A percentile compares a stretch with the other conserved stretches of the same genome.
These are phyloP conservation scores for Geotrichum citri-aurantii DNA, from an alignment of 1,139 yeast species.

Conservation along the genomic window DNA sequence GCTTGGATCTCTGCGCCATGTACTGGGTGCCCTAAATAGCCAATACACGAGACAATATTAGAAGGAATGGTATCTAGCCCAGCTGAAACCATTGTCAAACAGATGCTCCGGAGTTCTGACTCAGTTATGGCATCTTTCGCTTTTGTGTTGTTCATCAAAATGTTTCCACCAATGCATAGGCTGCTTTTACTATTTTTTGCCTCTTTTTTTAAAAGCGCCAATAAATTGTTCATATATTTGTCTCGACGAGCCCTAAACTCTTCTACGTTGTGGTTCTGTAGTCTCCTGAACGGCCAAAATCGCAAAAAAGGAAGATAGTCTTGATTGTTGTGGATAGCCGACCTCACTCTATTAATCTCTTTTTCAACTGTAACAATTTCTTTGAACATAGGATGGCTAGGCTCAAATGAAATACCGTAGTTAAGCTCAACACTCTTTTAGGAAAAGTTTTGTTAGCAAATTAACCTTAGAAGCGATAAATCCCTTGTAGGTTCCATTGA, in stretches of 20 bases:
- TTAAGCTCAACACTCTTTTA: slow-evolving; percentile 46
- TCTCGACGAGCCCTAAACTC: slow-evolving; percentile 47
- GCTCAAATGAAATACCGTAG: slow-evolving; percentile 50
- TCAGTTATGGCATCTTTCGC: slow-evolving; percentile 28
- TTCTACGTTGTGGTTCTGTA: slow-evolving; percentile 35
- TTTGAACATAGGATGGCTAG: slow-evolving; percentile 41
- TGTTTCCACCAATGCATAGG: slow-evolving; percentile 45
- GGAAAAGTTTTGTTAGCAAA: not conserved
- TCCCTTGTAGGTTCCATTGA: not conserved
- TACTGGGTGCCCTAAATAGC: slow-evolving; percentile 50
- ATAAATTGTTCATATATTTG: slow-evolving; percentile 46
- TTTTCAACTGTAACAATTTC: slow-evolving; percentile 63
- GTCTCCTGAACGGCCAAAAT: slow-evolving; percentile 9
- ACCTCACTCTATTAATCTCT: slow-evolving; percentile 54
- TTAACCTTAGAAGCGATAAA: not conserved
- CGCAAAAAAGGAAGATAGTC: slow-evolving; percentile 51
- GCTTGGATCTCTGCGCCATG: slow-evolving; percentile 45
- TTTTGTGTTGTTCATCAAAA: slow-evolving; percentile 29
- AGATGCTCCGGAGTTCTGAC: slow-evolving; percentile 53
- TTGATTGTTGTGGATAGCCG: slow-evolving; percentile 55
- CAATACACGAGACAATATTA: slow-evolving; percentile 55
- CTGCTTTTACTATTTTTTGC: slow-evolving; percentile 28
- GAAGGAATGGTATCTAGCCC: slow-evolving; percentile 72
- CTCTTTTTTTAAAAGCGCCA: slow-evolving; percentile 25
- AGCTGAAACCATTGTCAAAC: slow-evolving; percentile 73